Evolutionary conservation across 1,139 yeast species (phyloP).

Genomic region (Wickerhamiella infanticola): DNA sequence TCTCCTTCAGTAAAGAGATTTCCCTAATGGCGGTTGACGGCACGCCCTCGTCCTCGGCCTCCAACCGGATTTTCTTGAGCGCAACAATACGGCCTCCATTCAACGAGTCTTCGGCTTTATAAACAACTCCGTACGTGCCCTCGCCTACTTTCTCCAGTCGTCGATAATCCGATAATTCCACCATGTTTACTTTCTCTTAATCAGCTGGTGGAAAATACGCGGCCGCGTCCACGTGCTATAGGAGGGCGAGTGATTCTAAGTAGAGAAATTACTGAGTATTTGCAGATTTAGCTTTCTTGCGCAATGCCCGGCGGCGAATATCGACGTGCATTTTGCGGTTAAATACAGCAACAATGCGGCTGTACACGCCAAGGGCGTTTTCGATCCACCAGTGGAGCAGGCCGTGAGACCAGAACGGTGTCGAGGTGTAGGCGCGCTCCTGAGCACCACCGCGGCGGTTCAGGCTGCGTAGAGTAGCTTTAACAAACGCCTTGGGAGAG

Average conservation of each 20-base stretch:
- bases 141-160: slow-evolving; percentile 95
- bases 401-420: slow-evolving; percentile 95
- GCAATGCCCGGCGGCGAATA: slow-evolving; percentile 70
- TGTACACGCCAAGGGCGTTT: slow-evolving; percentile 66
- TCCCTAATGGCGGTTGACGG: slow-evolving; percentile 97
- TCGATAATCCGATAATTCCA: slow-evolving; percentile 78
- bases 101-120: slow-evolving; percentile 80
- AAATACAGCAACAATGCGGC: slow-evolving; percentile 48
- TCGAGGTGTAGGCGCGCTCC: slow-evolving; percentile 68
- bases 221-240: not conserved
- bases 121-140: slow-evolving; percentile 96
- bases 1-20: slow-evolving; percentile 81
- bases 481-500: slow-evolving; percentile 63
- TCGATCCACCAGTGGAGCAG: slow-evolving; percentile 76
- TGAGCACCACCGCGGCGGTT: slow-evolving; percentile 91
- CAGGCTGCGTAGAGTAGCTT: slow-evolving; percentile 44
- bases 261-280: not conserved
- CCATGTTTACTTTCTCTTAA: slow-evolving; percentile 33
- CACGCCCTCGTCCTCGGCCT: slow-evolving; percentile 96
- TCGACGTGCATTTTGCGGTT: slow-evolving; percentile 65
- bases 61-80: slow-evolving; percentile 81
- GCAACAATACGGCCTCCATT: slow-evolving; percentile 91
- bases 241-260: not conserved
- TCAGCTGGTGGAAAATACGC: not conserved
- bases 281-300: slow-evolving; percentile 40